Evolutionary conservation across 768 basidiomycete genomes (phyloP).

Genomic region (Lactarius sanguifluus): DNA sequence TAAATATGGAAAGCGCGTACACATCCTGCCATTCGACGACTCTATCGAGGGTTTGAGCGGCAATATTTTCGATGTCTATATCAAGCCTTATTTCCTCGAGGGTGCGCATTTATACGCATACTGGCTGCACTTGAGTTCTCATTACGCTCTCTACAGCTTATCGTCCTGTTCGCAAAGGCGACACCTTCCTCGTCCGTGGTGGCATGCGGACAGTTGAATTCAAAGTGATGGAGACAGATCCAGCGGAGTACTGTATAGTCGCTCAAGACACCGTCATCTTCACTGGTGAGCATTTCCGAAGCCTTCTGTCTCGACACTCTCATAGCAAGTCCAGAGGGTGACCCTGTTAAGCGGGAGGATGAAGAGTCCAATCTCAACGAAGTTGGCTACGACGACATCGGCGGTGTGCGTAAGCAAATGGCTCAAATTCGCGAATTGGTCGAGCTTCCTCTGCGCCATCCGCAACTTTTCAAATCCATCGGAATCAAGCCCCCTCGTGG

Average conservation of each 20-base stretch:
- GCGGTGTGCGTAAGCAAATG: conserved; percentile 99
- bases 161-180: conserved; percentile 93
- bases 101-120: conserved; percentile 43
- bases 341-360: conserved; percentile 97
- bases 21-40: conserved; percentile 97
- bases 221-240: conserved; percentile 98
- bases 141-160: conserved; percentile 42
- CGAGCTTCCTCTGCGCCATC: conserved; percentile 95
- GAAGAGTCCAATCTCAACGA: conserved; percentile 96
- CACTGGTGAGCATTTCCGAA: conserved; percentile 54
- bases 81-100: conserved; percentile 99
- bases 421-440: conserved; percentile 99
- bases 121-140: not conserved
- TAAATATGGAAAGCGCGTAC: conserved; percentile 98
- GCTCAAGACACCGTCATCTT: conserved; percentile 99
- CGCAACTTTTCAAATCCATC: conserved; percentile 99
- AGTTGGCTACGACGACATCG: conserved; percentile 99
- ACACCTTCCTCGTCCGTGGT: conserved; percentile 98
- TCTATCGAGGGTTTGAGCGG: conserved; percentile 97
- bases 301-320: not conserved
- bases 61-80: conserved; percentile 97
- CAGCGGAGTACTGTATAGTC: conserved; percentile 97
- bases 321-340: conserved; percentile 68
- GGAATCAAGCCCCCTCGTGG: conserved; percentile 99
- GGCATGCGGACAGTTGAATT: conserved; percentile 99